phyloP scores from a whole-genome alignment of 2,329 filamentous ascomycete species.

The Pyrenochaeta sp. region DNA sequence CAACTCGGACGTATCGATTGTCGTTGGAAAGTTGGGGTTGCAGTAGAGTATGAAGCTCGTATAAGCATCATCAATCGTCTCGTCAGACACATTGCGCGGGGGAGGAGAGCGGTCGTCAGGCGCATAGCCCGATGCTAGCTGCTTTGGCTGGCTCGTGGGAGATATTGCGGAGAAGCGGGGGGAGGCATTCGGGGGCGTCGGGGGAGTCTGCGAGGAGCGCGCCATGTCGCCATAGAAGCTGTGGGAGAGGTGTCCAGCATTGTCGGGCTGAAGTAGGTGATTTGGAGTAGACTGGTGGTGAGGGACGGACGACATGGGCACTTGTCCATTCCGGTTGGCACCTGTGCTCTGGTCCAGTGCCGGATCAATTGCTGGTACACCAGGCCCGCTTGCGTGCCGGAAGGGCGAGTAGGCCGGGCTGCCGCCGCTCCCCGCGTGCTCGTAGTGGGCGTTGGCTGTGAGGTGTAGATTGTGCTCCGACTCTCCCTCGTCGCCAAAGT shows the following conservation, averaged over 20 bases:
- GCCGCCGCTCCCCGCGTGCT: slow-evolving; percentile 39
- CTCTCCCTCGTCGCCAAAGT: slow-evolving; percentile 45
- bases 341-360: slow-evolving; percentile 46
- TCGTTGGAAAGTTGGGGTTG: slow-evolving; percentile 80
- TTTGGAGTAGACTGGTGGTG: slow-evolving; percentile 34
- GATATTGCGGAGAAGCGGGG: slow-evolving; percentile 50
- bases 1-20: slow-evolving; percentile 74
- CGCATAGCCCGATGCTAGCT: slow-evolving; percentile 39
- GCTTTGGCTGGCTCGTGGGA: slow-evolving; percentile 47
- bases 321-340: slow-evolving; percentile 6
- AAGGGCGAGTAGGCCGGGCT: slow-evolving; percentile 45
- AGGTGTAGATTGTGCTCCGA: slow-evolving; percentile 45
- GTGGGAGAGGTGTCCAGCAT: slow-evolving; percentile 46
- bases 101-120: slow-evolving; percentile 68
- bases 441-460: slow-evolving; percentile 42
- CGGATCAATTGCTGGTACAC: slow-evolving; percentile 48
- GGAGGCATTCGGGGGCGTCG: slow-evolving; percentile 49
- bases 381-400: slow-evolving; percentile 37
- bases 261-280: slow-evolving; percentile 48
- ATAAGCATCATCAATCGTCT: slow-evolving; percentile 82
- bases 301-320: slow-evolving; percentile 40
- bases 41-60: slow-evolving; percentile 87
- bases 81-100: slow-evolving; percentile 70
- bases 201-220: slow-evolving; percentile 47
- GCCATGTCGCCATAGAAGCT: slow-evolving; percentile 50